Conservation (phyloP, 2,329 filamentous ascomycete species). For the Botryotinia convoluta region DNA sequence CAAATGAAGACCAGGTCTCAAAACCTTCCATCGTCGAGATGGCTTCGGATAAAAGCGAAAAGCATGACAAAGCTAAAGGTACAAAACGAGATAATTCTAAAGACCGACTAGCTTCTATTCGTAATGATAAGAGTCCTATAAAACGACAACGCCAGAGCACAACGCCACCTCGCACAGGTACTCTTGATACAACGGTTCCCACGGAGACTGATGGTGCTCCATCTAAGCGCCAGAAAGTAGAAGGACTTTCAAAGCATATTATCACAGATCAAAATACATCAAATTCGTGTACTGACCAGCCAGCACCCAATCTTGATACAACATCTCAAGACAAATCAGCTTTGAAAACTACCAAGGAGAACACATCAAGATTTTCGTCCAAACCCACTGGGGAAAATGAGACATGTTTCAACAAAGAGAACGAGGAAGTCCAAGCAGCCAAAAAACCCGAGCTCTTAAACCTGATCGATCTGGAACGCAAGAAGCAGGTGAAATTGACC, state of each 20-base stretch:
- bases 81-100: conserved; percentile 60
- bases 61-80: conserved; percentile 54
- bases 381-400: conserved; percentile 22
- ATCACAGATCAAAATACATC: conserved; percentile 30
- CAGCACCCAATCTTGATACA: conserved; percentile 25
- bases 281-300: conserved; percentile 35
- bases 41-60: conserved; percentile 29
- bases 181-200: conserved; percentile 46
- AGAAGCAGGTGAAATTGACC: conserved; percentile 29
- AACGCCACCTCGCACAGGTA: conserved; percentile 50
- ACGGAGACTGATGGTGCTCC: conserved; percentile 53
- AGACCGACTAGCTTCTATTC: conserved; percentile 49
- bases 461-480: conserved; percentile 26
- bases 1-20: conserved; percentile 16
- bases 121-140: conserved; percentile 48
- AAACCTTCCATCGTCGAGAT: conserved; percentile 26
- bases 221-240: conserved; percentile 56
- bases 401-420: conserved; percentile 40
- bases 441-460: conserved; percentile 35
- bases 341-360: not conserved
- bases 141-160: conserved; percentile 60
- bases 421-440: conserved; percentile 32
- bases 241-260: conserved; percentile 35
- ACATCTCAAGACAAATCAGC: conserved; percentile 26
- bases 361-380: not conserved